Evolutionary conservation across 2,329 filamentous ascomycete genomes (phyloP).

Genomic region (Coleophoma cylindrospora): DNA sequence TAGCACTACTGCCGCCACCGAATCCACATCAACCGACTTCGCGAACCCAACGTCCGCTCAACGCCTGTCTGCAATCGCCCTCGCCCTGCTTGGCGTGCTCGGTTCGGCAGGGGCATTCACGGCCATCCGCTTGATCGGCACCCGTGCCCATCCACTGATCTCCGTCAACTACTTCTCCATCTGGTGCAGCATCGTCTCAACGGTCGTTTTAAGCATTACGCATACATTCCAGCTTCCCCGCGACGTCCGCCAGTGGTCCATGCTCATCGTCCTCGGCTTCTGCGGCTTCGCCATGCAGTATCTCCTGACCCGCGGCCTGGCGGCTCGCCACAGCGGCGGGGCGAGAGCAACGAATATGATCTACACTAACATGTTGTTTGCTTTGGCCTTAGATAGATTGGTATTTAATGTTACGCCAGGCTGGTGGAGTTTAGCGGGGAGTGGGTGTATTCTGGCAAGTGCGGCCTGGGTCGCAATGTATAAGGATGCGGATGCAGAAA

Average conservation of each 20-base stretch:
- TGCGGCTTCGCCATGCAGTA: slow-evolving; percentile 85
- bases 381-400: slow-evolving; percentile 57
- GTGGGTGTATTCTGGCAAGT: slow-evolving; percentile 57
- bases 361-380: slow-evolving; percentile 68
- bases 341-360: slow-evolving; percentile 60
- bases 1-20: slow-evolving; percentile 1
- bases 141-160: slow-evolving; percentile 74
- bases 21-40: slow-evolving; percentile 3
- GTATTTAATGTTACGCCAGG: slow-evolving; percentile 57
- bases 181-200: slow-evolving; percentile 64
- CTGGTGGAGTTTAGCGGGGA: slow-evolving; percentile 53
- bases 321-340: slow-evolving; percentile 17
- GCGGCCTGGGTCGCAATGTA: slow-evolving; percentile 57
- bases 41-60: slow-evolving; percentile 30
- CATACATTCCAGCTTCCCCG: slow-evolving; percentile 36
- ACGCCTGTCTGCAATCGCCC: slow-evolving; percentile 59
- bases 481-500: slow-evolving; percentile 3
- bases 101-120: slow-evolving; percentile 72
- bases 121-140: slow-evolving; percentile 76
- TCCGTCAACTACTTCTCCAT: slow-evolving; percentile 79
- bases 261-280: slow-evolving; percentile 63
- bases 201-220: slow-evolving; percentile 50
- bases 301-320: slow-evolving; percentile 71
- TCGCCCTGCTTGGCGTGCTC: slow-evolving; percentile 72
- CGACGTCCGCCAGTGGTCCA: slow-evolving; percentile 47